phyloP scores from a whole-genome alignment of 352 stramenopile genomes.

The Globisporangium perplexum region DNA sequence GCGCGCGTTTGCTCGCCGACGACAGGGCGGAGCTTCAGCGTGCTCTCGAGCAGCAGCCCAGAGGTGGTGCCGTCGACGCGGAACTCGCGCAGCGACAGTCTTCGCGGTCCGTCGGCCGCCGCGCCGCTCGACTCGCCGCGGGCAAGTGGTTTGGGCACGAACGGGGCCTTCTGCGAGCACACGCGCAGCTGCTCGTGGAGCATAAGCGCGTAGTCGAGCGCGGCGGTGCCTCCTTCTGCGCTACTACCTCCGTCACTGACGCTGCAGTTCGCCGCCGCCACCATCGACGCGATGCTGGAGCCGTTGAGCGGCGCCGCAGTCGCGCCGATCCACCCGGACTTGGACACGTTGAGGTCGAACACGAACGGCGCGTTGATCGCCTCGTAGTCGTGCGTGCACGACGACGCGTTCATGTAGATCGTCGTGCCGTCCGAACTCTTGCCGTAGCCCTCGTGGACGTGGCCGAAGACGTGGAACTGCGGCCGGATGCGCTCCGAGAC shows the following conservation, averaged over 20 bases:
- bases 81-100: conserved; percentile 39
- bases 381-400: conserved; percentile 73
- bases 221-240: not conserved
- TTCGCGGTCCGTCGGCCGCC: conserved; percentile 6
- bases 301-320: conserved; percentile 5
- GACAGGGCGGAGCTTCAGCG: conserved; percentile 58
- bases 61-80: conserved; percentile 62
- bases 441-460: conserved; percentile 89
- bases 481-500: conserved; percentile 65
- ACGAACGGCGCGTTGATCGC: conserved; percentile 61
- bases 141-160: conserved; percentile 23
- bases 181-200: conserved; percentile 57
- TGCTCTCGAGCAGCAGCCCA: conserved; percentile 64
- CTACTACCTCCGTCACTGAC: not conserved
- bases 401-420: conserved; percentile 84
- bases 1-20: conserved; percentile 46
- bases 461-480: conserved; percentile 85
- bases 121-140: not conserved
- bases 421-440: conserved; percentile 60
- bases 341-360: conserved; percentile 31
- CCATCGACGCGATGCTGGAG: not conserved
- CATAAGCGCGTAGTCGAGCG: conserved; percentile 36
- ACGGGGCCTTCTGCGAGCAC: conserved; percentile 55
- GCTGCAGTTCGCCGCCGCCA: not conserved
- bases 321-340: not conserved